A percentile compares a stretch with the other conserved stretches of the same genome.
Conservation (phyloP, 768 basidiomycete genomes). For the Tephrocybe rancida region DNA sequence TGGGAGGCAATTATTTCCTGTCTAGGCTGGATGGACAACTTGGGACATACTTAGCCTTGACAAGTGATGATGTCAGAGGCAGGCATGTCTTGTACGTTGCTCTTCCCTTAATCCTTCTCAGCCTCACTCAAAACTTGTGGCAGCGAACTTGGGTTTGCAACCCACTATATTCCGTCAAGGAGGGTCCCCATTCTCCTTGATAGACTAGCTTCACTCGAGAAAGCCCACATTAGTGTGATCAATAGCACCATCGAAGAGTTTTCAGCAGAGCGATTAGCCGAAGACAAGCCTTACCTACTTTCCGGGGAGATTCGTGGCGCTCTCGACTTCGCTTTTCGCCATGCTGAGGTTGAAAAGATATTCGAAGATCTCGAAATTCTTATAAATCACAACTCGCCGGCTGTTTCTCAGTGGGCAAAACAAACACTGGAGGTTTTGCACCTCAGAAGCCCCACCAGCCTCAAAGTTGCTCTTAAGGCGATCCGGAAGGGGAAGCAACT, state of each 20-base stretch:
- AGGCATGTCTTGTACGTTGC: constrained; percentile 81
- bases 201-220: constrained; percentile 61
- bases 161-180: constrained; percentile 86
- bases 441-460: constrained; percentile 85
- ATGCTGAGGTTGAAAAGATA: constrained; percentile 73
- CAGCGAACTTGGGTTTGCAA: constrained; percentile 92
- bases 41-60: constrained; percentile 93
- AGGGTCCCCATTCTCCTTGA: constrained; percentile 72
- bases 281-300: constrained; percentile 55
- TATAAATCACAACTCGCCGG: constrained; percentile 36
- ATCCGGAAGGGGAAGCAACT: constrained; percentile 70
- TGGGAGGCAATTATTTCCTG: constrained; percentile 89
- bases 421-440: constrained; percentile 64
- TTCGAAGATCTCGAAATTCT: constrained; percentile 55
- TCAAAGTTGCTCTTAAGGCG: constrained; percentile 86
- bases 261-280: constrained; percentile 66
- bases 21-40: constrained; percentile 88
- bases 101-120: constrained; percentile 1
- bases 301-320: constrained; percentile 70
- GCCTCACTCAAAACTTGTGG: constrained; percentile 1
- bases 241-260: constrained; percentile 69
- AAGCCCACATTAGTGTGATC: constrained; percentile 39
- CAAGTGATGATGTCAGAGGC: constrained; percentile 70
- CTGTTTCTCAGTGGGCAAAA: constrained; percentile 73
- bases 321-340: constrained; percentile 78